Evolutionary conservation across 441 rosid species (phyloP).

Genomic region (Bruguiera hainesii): DNA sequence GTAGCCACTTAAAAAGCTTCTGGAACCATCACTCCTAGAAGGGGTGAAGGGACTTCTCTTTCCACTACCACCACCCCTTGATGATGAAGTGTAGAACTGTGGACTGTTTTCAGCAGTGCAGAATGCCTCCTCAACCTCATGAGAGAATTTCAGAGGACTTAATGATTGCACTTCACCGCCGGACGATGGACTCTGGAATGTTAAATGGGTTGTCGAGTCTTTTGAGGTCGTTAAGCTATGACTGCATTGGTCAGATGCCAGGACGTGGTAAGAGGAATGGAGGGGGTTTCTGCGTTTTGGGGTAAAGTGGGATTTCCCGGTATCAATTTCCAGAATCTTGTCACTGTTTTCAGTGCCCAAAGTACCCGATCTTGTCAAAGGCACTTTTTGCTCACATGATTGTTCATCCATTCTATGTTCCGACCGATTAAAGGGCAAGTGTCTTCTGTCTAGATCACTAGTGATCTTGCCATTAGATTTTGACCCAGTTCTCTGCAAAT

Average conservation of each 20-base stretch:
- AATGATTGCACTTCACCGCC: constrained; percentile 52
- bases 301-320: constrained; percentile 39
- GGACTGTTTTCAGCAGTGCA: constrained; percentile 78
- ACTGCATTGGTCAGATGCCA: constrained; percentile 37
- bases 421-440: constrained; percentile 28
- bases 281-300: constrained; percentile 49
- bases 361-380: constrained; percentile 25
- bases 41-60: constrained; percentile 70
- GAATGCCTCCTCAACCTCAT: constrained; percentile 45
- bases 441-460: constrained; percentile 33
- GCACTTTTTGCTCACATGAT: constrained; percentile 32
- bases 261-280: constrained; percentile 36
- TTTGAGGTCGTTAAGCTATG: constrained; percentile 45
- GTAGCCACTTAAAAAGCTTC: constrained; percentile 49
- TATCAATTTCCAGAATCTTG: constrained; percentile 69
- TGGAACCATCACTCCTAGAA: constrained; percentile 52
- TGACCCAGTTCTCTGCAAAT: constrained; percentile 61
- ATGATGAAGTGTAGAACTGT: constrained; percentile 59
- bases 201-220: constrained; percentile 43
- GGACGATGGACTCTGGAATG: constrained; percentile 50
- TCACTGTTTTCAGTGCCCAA: constrained; percentile 49
- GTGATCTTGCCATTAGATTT: constrained; percentile 40
- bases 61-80: constrained; percentile 39
- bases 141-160: constrained; percentile 39
- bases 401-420: constrained; percentile 27